A percentile compares a stretch with the other conserved stretches of the same genome.
phyloP scores from a whole-genome alignment of 2,329 filamentous ascomycete species.

The Aureobasidium sp. region DNA sequence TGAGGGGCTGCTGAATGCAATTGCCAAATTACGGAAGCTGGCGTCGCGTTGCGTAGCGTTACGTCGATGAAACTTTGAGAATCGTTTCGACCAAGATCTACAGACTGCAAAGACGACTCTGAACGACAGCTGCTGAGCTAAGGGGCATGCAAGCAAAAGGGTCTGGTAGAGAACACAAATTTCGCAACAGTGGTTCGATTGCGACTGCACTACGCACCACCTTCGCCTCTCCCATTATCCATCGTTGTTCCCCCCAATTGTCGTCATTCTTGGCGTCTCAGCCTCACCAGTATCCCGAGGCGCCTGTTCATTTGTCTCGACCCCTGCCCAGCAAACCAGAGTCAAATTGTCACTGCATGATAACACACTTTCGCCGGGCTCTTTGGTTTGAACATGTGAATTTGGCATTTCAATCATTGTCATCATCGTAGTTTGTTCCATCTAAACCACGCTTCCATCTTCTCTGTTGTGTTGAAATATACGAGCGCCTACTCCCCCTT shows the following conservation, averaged over 20 bases:
- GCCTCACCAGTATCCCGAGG: not conserved
- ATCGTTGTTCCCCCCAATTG: not conserved
- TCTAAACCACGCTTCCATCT: conserved; percentile 6
- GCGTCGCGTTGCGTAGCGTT: not conserved
- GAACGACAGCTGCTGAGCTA: not conserved
- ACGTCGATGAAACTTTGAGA: conserved; percentile 1
- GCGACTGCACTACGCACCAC: not conserved
- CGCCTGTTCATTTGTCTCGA: not conserved
- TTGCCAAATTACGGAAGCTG: not conserved
- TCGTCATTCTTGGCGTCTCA: conserved; percentile 5
- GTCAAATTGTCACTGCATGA: not conserved
- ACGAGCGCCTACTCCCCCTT: not conserved
- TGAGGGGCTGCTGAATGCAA: conserved; percentile 14
- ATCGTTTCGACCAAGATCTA: not conserved
- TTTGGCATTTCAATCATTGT: conserved; percentile 12
- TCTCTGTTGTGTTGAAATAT: not conserved
- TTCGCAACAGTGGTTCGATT: not conserved
- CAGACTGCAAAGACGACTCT: not conserved
- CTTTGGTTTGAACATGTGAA: not conserved
- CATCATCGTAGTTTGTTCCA: conserved; percentile 7
- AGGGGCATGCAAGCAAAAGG: not conserved
- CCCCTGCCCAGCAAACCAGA: not conserved
- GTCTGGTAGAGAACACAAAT: not conserved
- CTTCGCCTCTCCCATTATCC: not conserved
- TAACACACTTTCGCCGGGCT: not conserved